Conservation (phyloP, 169 alveolate species). For the Plasmodium vivax region DNA sequence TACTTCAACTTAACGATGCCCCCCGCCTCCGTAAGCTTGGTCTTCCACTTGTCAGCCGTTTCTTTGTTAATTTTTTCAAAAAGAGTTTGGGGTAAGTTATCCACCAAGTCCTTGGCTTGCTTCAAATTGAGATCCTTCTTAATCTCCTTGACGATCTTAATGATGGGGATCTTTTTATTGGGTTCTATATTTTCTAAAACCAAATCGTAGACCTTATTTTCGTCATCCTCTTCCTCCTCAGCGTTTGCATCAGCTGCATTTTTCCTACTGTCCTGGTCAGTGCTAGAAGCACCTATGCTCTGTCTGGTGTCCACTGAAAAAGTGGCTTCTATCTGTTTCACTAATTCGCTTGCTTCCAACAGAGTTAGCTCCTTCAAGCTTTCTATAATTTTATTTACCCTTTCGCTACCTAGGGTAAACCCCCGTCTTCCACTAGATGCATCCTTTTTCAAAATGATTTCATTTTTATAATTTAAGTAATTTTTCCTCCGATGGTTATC, state of each 20-base stretch:
- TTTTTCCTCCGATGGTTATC: constrained; percentile 21
- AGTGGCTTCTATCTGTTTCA: constrained; percentile 83
- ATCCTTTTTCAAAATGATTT: constrained; percentile 5
- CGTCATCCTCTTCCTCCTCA: constrained; percentile 80
- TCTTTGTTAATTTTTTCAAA: constrained; percentile 76
- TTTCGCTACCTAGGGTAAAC: constrained; percentile 54
- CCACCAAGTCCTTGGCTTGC: constrained; percentile 82
- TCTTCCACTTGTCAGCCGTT: constrained; percentile 76
- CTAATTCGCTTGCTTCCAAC: constrained; percentile 85
- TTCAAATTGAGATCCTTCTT: constrained; percentile 76
- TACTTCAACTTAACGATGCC: constrained; percentile 73
- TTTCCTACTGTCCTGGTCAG: constrained; percentile 40
- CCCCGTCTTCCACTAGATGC: background rate
- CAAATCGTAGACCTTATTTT: constrained; percentile 80
- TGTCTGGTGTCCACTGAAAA: constrained; percentile 82
- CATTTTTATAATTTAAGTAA: constrained; percentile 30
- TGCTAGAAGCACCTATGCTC: constrained; percentile 65
- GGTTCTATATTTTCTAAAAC: constrained; percentile 76
- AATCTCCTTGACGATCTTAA: constrained; percentile 77
- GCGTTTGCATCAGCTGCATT: constrained; percentile 57
- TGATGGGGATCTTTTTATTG: constrained; percentile 75
- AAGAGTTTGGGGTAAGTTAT: constrained; percentile 81
- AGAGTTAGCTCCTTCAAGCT: constrained; percentile 80
- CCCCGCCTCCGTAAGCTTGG: constrained; percentile 75
- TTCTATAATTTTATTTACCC: constrained; percentile 79